Evolutionary conservation across 2,329 filamentous ascomycete genomes (phyloP).

Genomic region (Ceratocystis smalleyi): DNA sequence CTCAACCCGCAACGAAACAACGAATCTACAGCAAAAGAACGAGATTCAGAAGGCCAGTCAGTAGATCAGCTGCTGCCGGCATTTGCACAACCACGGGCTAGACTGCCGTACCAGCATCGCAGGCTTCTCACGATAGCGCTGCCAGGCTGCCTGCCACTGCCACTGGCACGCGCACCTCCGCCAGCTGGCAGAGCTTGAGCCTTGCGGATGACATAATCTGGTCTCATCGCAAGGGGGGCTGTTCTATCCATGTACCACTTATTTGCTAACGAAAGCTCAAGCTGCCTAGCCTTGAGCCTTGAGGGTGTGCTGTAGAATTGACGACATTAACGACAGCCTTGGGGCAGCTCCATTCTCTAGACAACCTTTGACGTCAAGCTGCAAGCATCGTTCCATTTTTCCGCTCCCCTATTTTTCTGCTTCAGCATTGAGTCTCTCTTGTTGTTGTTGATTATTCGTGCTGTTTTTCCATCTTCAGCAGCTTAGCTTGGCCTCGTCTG

Average conservation of each 20-base stretch:
- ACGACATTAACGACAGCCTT: constrained; percentile 14
- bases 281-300: constrained; percentile 15
- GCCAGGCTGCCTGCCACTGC: neutral
- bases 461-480: neutral
- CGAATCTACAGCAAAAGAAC: neutral
- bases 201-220: neutral
- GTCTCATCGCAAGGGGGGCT: neutral
- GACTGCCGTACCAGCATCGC: too few species aligned
- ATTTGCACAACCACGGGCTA: too few species aligned
- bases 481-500: neutral
- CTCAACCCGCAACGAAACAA: neutral
- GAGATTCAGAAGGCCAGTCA: too few species aligned
- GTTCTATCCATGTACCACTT: neutral
- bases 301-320: neutral
- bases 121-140: neutral
- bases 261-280: constrained; percentile 14
- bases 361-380: neutral
- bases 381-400: neutral
- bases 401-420: neutral
- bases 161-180: neutral
- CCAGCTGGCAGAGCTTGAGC: constrained; percentile 1
- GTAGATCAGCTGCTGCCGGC: too few species aligned
- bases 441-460: neutral
- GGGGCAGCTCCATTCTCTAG: neutral
- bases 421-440: neutral